Base-by-base conservation (phyloP, 352 stramenopile genomes). In the Pythium scleroteichum region DNA sequence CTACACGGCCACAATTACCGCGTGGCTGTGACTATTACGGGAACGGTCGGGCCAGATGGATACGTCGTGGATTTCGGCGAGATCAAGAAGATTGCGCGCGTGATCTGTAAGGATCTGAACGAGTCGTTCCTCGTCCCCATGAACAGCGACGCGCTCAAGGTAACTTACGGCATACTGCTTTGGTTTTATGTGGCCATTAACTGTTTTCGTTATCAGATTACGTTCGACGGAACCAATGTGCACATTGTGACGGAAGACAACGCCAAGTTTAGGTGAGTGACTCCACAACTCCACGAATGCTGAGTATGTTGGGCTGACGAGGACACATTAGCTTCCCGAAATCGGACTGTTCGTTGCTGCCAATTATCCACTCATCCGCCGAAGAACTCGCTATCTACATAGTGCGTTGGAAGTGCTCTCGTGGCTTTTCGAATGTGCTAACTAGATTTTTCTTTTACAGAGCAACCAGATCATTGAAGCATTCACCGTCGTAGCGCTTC, bases 21-120 rank as follows among this genome's bases (percentile, higher is more conserved):
- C 6, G 84, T 98, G n/a, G 89, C 82, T 5, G 90, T 99, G 17
- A 95, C 86, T 19, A 90, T 96, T 51, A 92, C 82, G 2, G 91
- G 85, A 23, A 65, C 73, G 33, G 82, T 99, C 53, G 89, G 91
- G 2, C 48, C 68, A 8, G 97, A 99, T 73, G 97, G 97, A 56
- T 99, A 99, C 64, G 88, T 99, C 9, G 68, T 99, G 16, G 97
- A 99, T 72, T 99, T 99, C 88, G 97, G 97, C 33, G 89, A 98
- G 59, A 95, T 99, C 62, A 99, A 99, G 73, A 96, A 95, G 70
- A 97, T 97, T 42, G 88, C 82, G 20, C 87, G 92, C 26, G 82
- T 93, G 13, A 88, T 99, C 48, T 99, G 97, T 77, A 98, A 98
- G 71, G 78, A 97, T 62, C 68, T 99, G 62, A 99, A 99, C 73